Evolutionary conservation across 495 filamentous ascomycete species (phyloP), one percentile per base, ranked within the genome.

Genomic region (Neurospora sp.): DNA sequence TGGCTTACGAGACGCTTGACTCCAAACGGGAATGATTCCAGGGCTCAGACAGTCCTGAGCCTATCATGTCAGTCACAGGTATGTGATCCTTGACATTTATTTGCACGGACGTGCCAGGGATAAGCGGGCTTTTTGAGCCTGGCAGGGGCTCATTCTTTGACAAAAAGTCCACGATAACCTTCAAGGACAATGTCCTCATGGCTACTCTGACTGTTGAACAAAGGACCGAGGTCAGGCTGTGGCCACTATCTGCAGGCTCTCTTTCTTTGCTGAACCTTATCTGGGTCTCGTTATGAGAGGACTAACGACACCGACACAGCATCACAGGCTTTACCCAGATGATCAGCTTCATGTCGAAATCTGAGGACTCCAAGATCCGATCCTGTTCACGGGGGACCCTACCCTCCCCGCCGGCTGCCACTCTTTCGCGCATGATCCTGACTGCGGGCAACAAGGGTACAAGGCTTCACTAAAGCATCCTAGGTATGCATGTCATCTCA

Each of bases 281-380:
- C 12, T 31, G 53, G 53, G 27, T 35, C 12, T 27, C 46, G 10
- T 22, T 22, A 12, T 61, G 53, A 35, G 53, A 61, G 53, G 22
- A 16, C 53, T 16, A 14, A 65, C 53, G 35, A 35, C 53, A 65
- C 11, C 12, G 7, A 65, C 53, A 35, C 53, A 31, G 27, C 53
- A 35, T 65, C 53, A 18, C 53, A 65, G 27, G 27, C 27, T 65
- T 35, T 65, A 14, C 53, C 27, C 53, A 65, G 35, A 65, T 79
- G 78, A 80, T 79, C 76, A 78, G 74, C 76, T 79, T 78, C 75
- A 75, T 78, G 73, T 71, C 77, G 72, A 71, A 69, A 78, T 68
- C 74, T 76, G 70, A 78, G 69, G 71, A 35, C 75, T 76, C 73
- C 76, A 77, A 77, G 78, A 79, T 80, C 78, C 69, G 79, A 80